Evolutionary conservation across 2,329 filamentous ascomycete genomes (phyloP).

Genomic region (Colletotrichum lupini): DNA sequence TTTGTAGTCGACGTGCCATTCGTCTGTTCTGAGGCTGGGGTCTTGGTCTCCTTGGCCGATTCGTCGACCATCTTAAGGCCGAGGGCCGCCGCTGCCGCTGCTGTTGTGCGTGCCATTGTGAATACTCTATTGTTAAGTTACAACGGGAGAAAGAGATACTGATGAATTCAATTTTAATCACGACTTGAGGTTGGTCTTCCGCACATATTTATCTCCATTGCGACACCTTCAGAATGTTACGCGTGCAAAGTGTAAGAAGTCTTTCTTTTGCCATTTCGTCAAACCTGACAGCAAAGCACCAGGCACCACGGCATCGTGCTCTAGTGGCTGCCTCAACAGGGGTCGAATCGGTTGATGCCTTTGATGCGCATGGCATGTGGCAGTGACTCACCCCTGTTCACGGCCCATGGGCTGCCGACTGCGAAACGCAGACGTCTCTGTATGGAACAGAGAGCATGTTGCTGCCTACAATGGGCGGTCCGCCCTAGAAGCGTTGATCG

Average conservation of each 20-base stretch:
- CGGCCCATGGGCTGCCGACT: neutral
- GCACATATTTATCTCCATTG: slow-evolving; percentile 1
- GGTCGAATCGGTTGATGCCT: neutral
- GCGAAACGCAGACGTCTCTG: neutral
- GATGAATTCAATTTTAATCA: neutral
- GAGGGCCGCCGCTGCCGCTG: slow-evolving; percentile 1
- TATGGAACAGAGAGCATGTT: neutral
- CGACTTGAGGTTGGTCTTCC: neutral
- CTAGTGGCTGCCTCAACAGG: slow-evolving; percentile 2
- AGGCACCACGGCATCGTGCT: neutral
- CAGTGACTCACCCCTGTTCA: slow-evolving; percentile 25
- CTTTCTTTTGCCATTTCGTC: neutral
- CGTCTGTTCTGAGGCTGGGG: neutral
- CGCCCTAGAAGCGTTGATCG: neutral
- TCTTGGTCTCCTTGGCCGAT: neutral
- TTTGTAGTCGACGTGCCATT: slow-evolving; percentile 1
- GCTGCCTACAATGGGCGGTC: slow-evolving; percentile 18
- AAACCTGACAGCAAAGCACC: neutral
- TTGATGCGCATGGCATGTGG: neutral
- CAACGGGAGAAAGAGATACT: neutral
- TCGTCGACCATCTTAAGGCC: slow-evolving; percentile 15
- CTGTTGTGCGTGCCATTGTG: slow-evolving; percentile 26
- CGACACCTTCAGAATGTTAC: too few relatives aligned
- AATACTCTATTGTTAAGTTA: neutral
- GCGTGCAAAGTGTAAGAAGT: neutral